Percentiles rank a stretch among this genome's conserved stretches.
These are phyloP conservation scores for Geotrichum cucujoidarum DNA, from an alignment of 1,139 yeast genomes.

Conservation along the genomic window DNA sequence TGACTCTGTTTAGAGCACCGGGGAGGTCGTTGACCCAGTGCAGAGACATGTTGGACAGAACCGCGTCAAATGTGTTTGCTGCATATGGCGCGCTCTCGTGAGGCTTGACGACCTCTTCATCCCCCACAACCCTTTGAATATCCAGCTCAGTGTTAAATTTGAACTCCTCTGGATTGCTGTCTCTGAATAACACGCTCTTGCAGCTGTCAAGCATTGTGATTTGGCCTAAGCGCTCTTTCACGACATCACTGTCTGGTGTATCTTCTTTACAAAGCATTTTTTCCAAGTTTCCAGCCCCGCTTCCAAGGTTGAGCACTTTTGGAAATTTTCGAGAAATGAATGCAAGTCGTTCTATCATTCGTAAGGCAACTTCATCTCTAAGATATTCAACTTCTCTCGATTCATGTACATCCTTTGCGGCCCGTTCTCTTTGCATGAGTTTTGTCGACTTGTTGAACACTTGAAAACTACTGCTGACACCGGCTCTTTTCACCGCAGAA, in stretches of 20 bases:
- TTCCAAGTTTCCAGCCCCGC: conserved; percentile 62
- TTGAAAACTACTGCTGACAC: conserved; percentile 30
- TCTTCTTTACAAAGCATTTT: conserved; percentile 35
- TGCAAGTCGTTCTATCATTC: conserved; percentile 70
- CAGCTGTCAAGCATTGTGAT: conserved; percentile 69
- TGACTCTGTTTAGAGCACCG: conserved; percentile 51
- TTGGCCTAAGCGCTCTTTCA: conserved; percentile 50
- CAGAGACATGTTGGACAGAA: conserved; percentile 64
- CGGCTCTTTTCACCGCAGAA: neutral
- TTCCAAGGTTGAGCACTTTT: conserved; percentile 64
- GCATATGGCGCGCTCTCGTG: conserved; percentile 17
- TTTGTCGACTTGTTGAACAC: conserved; percentile 69
- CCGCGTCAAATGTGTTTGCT: conserved; percentile 56
- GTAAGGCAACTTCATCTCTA: conserved; percentile 65
- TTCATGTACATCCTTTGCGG: conserved; percentile 42
- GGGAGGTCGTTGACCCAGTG: conserved; percentile 90
- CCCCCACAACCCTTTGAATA: conserved; percentile 50
- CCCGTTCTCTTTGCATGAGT: conserved; percentile 52
- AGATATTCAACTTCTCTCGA: conserved; percentile 68
- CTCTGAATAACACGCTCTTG: conserved; percentile 49
- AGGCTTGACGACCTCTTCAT: conserved; percentile 51
- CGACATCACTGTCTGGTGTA: conserved; percentile 47
- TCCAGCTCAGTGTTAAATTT: conserved; percentile 44
- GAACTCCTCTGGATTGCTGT: conserved; percentile 35
- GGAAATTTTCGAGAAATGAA: conserved; percentile 64